Base-by-base conservation (phyloP, 2,329 filamentous ascomycete genomes). In the Aspergillus sp. region DNA sequence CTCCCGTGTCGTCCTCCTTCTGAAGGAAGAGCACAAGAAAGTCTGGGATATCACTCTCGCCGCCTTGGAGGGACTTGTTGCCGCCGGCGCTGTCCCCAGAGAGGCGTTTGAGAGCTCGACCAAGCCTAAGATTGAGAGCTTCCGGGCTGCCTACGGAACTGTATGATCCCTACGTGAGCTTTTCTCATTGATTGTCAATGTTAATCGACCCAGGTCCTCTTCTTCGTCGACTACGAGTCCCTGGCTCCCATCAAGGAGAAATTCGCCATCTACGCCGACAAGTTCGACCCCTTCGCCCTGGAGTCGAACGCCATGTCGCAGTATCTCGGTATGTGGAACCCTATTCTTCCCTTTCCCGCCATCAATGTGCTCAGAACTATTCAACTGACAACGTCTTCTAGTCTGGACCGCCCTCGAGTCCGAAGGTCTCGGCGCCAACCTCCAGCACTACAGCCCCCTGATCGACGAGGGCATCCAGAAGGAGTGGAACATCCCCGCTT, bases 401-500 rank as follows among this genome's bases (percentile, higher is more conserved):
- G 73, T 91, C 65, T 96, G 92, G 92, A 87, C 87, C 36, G 90
- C 90, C 1, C 85, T 96, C 56, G 88, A 92, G 80, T 84, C 88
- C 63, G 91, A 95, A 77, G 92, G 92, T 39, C 83, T 95, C 56
- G 92, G 92, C 64, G 90, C 88, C 76, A 96, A 93, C 82, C 84
- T 96, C 51, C 92, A 96, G 84, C 92, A 96, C 82, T 96, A 96
- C 84, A 94, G 91, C 85, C 91, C 91, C 24, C 77, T 96, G 63
- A 85, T 96, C 66, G 90, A 96, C 78, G 83, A 84, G 68, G 86
- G 88, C 81, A 87, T 92, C 54, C 77, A 83, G 54, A 80, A 80
- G 64, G 81, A 85, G 67, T 96, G 90, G 90, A 82, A 83, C 60
- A 67, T 95, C 18, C 89, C 90, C 47, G 71, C 80, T 18, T 83